These are phyloP conservation scores for Protea cynaroides DNA, from an alignment of 164 flowering plant genomes.

Conservation along the genomic window DNA sequence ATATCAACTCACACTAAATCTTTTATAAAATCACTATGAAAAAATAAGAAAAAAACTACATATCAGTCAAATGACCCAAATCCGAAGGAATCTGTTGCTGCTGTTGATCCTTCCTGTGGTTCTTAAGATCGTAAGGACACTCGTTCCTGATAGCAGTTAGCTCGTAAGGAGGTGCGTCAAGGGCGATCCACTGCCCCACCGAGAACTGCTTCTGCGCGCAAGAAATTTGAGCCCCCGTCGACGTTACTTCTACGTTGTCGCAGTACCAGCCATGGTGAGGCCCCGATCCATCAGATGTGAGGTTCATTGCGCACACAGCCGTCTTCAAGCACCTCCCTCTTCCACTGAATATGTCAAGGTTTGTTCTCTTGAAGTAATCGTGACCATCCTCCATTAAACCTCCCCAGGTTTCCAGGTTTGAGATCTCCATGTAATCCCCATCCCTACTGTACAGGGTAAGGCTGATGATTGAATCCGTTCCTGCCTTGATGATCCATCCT, in stretches of 20 bases:
- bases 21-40: too few species aligned
- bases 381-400: conserved; percentile 65
- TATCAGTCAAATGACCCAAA: too few species aligned
- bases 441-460: conserved; percentile 28
- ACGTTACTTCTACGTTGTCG: conserved; percentile 78
- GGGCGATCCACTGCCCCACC: conserved; percentile 85
- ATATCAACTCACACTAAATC: too few species aligned
- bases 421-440: conserved; percentile 34
- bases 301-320: conserved; percentile 59
- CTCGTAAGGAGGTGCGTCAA: conserved; percentile 50
- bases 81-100: too few species aligned
- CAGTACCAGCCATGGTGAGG: conserved; percentile 76
- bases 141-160: conserved; percentile 39
- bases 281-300: conserved; percentile 79
- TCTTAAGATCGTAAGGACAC: conserved; percentile 16
- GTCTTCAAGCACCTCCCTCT: conserved; percentile 42
- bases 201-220: conserved; percentile 53
- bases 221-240: conserved; percentile 52
- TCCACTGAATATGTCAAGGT: conserved; percentile 83
- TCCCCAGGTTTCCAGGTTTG: conserved; percentile 69
- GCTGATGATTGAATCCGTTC: conserved; percentile 76
- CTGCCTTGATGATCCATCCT: conserved; percentile 63
- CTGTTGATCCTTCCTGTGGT: too few species aligned
- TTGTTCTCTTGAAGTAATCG: conserved; percentile 85
- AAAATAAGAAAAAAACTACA: too few species aligned